Conservation (phyloP, 2,329 filamentous ascomycete genomes). For the Meredithiella fracta region DNA sequence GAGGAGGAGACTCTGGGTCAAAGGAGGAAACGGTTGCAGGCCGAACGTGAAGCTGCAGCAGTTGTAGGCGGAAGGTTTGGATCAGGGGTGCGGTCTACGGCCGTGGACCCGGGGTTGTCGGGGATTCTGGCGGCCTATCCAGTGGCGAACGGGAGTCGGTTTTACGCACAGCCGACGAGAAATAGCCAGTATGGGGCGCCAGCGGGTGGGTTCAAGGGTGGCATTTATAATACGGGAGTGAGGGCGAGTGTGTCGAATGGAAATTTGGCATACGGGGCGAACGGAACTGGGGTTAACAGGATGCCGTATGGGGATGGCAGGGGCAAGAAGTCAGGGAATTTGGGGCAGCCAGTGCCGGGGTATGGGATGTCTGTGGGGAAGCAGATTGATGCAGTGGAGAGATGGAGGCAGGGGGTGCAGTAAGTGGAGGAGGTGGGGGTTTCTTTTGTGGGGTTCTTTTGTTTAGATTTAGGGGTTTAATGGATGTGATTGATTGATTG, state of each 20-base stretch:
- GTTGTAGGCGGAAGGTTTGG: constrained; percentile 31
- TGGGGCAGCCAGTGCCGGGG: constrained; percentile 4
- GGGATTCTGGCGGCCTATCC: constrained; percentile 37
- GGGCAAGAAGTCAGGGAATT: constrained; percentile 10
- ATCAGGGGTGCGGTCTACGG: constrained; percentile 15
- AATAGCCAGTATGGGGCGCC: constrained; percentile 9
- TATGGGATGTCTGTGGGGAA: constrained; percentile 12
- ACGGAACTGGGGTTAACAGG: neutral
- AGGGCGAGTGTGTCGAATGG: constrained; percentile 3
- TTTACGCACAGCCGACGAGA: constrained; percentile 16
- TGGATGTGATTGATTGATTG: too few relatives aligned
- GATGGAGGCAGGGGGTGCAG: constrained; percentile 27
- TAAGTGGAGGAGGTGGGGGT: neutral
- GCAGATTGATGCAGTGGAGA: constrained; percentile 23
- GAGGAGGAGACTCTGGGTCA: constrained; percentile 69
- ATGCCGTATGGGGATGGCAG: neutral
- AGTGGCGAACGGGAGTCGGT: constrained; percentile 18
- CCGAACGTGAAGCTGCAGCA: constrained; percentile 47
- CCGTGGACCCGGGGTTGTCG: constrained; percentile 27
- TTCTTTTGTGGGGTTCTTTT: neutral
- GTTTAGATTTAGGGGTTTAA: too few relatives aligned
- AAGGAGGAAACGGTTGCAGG: constrained; percentile 55
- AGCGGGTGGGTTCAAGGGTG: constrained; percentile 30
- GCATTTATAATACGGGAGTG: constrained; percentile 37
- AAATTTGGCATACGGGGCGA: neutral